These are phyloP conservation scores for Mucor indicus DNA, from an alignment of 371 early-diverging fungal genomes.

Conservation along the genomic window DNA sequence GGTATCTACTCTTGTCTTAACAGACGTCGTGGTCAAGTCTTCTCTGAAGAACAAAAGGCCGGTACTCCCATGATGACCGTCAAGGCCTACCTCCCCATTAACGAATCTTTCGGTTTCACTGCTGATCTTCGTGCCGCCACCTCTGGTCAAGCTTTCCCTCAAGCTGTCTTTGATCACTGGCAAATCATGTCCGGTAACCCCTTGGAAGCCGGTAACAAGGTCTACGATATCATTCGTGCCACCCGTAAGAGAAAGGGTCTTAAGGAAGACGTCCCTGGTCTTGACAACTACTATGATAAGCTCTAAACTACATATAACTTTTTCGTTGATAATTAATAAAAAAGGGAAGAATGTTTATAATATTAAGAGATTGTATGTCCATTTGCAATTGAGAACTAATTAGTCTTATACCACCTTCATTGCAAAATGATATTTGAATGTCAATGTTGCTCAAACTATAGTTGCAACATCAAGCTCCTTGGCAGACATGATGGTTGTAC, in stretches of 20 bases:
- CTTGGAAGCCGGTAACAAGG: slow-evolving; percentile 77
- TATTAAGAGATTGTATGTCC: too few species aligned
- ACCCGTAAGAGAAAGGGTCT: slow-evolving; percentile 97
- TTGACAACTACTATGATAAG: slow-evolving; percentile 93
- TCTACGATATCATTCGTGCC: slow-evolving; percentile 70
- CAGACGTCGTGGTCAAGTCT: slow-evolving; percentile 97
- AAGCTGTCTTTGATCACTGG: slow-evolving; percentile 89
- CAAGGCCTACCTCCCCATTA: slow-evolving; percentile 99
- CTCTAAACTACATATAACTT: too few species aligned
- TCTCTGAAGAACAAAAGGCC: slow-evolving; percentile 90
- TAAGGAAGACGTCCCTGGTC: slow-evolving; percentile 75
- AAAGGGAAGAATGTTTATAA: too few species aligned
- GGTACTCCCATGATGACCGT: slow-evolving; percentile 95
- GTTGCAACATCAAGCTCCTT: too few species aligned
- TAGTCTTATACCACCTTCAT: too few species aligned
- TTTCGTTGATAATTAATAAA: too few species aligned
- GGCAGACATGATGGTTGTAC: too few species aligned
- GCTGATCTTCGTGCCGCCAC: slow-evolving; percentile 76
- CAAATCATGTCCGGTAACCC: slow-evolving; percentile 81
- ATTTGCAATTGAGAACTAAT: too few species aligned
- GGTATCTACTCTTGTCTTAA: slow-evolving; percentile 97
- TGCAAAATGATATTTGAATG: too few species aligned
- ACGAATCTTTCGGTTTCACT: slow-evolving; percentile 99
- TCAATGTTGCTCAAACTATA: too few species aligned
- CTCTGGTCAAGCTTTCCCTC: slow-evolving; percentile 98